Base-by-base conservation (phyloP, 2,329 filamentous ascomycete species). In the Aulographum hederae region DNA sequence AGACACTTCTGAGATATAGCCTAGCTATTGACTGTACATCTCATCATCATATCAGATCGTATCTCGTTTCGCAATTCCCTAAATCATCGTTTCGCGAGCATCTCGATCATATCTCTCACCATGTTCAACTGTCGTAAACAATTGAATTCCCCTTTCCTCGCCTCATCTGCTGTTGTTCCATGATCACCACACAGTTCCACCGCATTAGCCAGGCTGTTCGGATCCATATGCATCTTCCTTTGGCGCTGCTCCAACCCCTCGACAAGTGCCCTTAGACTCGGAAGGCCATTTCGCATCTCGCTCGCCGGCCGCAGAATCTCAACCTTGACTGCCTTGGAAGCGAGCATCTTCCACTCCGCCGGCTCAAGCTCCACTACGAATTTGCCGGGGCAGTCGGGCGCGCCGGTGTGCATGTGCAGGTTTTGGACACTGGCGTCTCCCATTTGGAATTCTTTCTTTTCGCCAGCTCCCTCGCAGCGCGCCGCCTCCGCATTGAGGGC, bases 321-420 rank as follows among this genome's bases (percentile, higher is more conserved):
- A 1, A 50, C 52, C 33, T 46, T 53, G 16, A 65, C 46, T n/a
- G 57, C 57, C 31, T 53, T 54, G 40, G 59, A 58, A 3, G 53
- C 54, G 30, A 64, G 37, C 6, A 31, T 42, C 23, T 42, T 48
- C 59, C 60, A 65, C 31, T 63, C 59, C 1, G 38, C 38, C 0
- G 56, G 44, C 15, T 48, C 51, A 2, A 65, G 42, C n/a, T 59
- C 52, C 20, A 65, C 43, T 15, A 50, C 46, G 35, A 63, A 61
- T 0, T 52, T 47, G 37, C 57, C 55, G 0, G 54, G 53, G 38
- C 60, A 65, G 32, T 57, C 51, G 1, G 41, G 25, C 0, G 42
- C 48, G 2, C 54, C 54, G 0, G 58, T 57, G 31, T 64, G 61
- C 4, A 62, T 38, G 37, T 61, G 54, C 6, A 36, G 35, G 4